phyloP scores from a whole-genome alignment of 1,284 basidiomycete species.

The Moesziomyces parantarcticus region DNA sequence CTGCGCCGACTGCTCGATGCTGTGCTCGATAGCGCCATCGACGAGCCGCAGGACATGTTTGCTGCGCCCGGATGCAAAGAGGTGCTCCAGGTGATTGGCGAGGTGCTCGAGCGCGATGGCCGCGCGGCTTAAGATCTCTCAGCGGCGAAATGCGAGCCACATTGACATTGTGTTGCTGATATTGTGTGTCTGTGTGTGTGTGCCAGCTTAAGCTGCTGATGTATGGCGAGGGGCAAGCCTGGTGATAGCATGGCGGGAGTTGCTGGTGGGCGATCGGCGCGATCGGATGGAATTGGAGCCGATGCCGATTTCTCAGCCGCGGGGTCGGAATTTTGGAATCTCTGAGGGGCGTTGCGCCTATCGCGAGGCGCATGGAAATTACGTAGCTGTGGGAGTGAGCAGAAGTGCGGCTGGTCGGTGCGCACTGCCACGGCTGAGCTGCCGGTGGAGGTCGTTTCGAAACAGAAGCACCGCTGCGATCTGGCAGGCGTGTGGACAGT shows the following conservation, averaged over 20 bases:
- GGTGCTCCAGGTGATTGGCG: constrained; percentile 27
- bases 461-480: no score
- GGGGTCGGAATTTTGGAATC: neutral
- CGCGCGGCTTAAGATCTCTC: constrained; percentile 5
- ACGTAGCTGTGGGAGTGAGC: neutral
- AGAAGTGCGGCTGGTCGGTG: no score
- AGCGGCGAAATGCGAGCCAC: neutral
- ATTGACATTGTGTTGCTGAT: neutral
- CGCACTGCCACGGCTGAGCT: no score
- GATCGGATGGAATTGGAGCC: neutral
- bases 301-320: neutral
- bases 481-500: no score
- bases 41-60: constrained; percentile 34
- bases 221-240: neutral
- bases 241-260: no score
- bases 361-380: constrained; percentile 5
- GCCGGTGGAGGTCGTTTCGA: no score
- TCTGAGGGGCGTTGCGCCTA: constrained; percentile 1
- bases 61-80: constrained; percentile 35
- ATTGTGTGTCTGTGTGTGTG: neutral
- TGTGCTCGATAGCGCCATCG: constrained; percentile 36
- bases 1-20: constrained; percentile 71
- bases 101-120: constrained; percentile 38
- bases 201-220: no score
- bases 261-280: neutral